Base-by-base conservation (phyloP, 2,329 filamentous ascomycete genomes). In the Conoideocrella luteorostrata region DNA sequence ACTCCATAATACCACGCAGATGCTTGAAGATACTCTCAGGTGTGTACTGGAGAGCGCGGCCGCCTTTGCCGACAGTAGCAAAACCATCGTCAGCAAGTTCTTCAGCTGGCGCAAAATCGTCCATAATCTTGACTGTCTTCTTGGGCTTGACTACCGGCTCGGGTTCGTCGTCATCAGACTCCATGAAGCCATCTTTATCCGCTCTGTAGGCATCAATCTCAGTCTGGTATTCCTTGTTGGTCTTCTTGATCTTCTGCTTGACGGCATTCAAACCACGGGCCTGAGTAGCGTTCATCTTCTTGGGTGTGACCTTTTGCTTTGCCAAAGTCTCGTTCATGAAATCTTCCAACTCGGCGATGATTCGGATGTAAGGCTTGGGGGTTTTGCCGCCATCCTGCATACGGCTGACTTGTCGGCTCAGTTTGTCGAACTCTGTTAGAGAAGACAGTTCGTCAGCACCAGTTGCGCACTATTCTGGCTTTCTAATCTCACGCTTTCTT, bases 211-310 rank as follows among this genome's bases (percentile, higher is more conserved):
- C 78, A 56, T 95, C 88, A 57, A 98, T 84, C 61, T 95, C 87
- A 50, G 78, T 74, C 60, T 88, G 80, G 70, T 91, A 91, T 52
- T 97, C 91, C 71, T 95, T 94, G 77, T 91, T 95, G 71, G 91
- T 91, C 80, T 96, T 97, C 80, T 91, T 90, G 74, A 98, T 88
- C 71, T 90, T 90, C 68, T 98, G 93, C 72, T 96, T 95, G 61
- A 97, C 87, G 50, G 90, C 88, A 66, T 97, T 98, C 60, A 98
- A 79, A 59, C 90, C 89, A 69, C 89, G 88, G 53, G 89, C 86
- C 63, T 91, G 94, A 61, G 84, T 93, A 50, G 90, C 89, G 71
- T 95, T 98, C 90, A 97, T 95, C 78, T 96, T 97, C 81, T 96
- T 96, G 51, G 84, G 82, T 3, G 87, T 86, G 55, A 94, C 86